phyloP scores from a whole-genome alignment of 768 basidiomycete species.

The Tricholoma matsutake region DNA sequence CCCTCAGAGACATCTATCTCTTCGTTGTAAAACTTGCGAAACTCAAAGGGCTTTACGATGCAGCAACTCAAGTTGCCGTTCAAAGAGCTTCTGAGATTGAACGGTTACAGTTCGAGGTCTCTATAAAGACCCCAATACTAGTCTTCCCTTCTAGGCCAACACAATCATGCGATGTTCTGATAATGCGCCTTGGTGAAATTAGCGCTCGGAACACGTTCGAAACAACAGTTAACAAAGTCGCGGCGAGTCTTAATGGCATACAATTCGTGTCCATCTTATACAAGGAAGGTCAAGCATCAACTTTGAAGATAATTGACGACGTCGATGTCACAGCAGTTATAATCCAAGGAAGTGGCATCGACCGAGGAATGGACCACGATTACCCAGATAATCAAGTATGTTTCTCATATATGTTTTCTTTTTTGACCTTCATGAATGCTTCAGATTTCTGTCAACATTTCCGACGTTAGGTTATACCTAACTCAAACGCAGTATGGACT shows the following conservation, averaged over 20 bases:
- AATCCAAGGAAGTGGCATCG: slow-evolving; percentile 55
- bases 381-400: slow-evolving; percentile 76
- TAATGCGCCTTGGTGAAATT: slow-evolving; percentile 87
- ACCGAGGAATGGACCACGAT: slow-evolving; percentile 47
- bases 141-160: slow-evolving; percentile 75
- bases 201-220: slow-evolving; percentile 75
- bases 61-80: slow-evolving; percentile 89
- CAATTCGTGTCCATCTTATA: slow-evolving; percentile 73
- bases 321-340: slow-evolving; percentile 73
- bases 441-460: slow-evolving; percentile 70
- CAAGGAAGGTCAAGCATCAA: slow-evolving; percentile 43
- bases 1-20: slow-evolving; percentile 83
- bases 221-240: slow-evolving; percentile 51
- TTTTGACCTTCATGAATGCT: background rate
- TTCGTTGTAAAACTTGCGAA: slow-evolving; percentile 84
- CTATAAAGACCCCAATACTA: slow-evolving; percentile 88
- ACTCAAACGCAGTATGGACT: slow-evolving; percentile 82
- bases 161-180: slow-evolving; percentile 61
- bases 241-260: slow-evolving; percentile 79
- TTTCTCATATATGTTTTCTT: background rate
- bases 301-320: slow-evolving; percentile 88
- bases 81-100: slow-evolving; percentile 92
- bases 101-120: slow-evolving; percentile 89
- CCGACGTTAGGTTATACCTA: slow-evolving; percentile 80
- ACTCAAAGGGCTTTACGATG: slow-evolving; percentile 92